Percentiles rank a stretch among this genome's conserved stretches.
These are phyloP conservation scores for Clarireedia monteithiana DNA, from an alignment of 2,329 filamentous ascomycete species.

Conservation along the genomic window DNA sequence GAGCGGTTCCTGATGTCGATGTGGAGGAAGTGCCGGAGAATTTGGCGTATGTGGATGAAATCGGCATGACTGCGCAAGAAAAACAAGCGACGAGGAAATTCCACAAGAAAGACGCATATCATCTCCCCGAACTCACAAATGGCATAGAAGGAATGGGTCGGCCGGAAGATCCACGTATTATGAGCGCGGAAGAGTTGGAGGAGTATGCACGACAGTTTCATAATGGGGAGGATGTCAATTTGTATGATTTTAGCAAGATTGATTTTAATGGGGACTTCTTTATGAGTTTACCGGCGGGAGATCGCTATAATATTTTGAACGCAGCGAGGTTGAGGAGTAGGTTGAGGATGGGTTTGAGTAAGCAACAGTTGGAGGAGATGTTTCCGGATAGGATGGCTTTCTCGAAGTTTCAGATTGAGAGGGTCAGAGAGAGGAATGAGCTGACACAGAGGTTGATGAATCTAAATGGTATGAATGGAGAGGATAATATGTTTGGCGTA, in stretches of 20 bases:
- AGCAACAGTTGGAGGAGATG: slow-evolving; percentile 93
- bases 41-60: slow-evolving; percentile 85
- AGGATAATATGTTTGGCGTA: slow-evolving; percentile 59
- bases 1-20: slow-evolving; percentile 45
- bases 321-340: slow-evolving; percentile 82
- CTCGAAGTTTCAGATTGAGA: slow-evolving; percentile 90
- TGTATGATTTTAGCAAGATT: slow-evolving; percentile 98
- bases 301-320: slow-evolving; percentile 96
- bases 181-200: slow-evolving; percentile 91
- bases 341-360: slow-evolving; percentile 90
- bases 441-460: slow-evolving; percentile 93
- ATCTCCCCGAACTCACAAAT: slow-evolving; percentile 76
- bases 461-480: slow-evolving; percentile 79
- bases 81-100: slow-evolving; percentile 69
- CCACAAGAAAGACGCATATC: slow-evolving; percentile 88
- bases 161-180: slow-evolving; percentile 87
- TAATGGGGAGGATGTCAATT: slow-evolving; percentile 78
- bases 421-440: slow-evolving; percentile 86
- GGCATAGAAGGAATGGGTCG: slow-evolving; percentile 80
- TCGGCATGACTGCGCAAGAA: slow-evolving; percentile 72
- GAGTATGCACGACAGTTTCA: slow-evolving; percentile 91
- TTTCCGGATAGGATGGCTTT: slow-evolving; percentile 98
- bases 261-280: slow-evolving; percentile 97
- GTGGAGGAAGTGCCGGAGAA: slow-evolving; percentile 60
- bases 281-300: slow-evolving; percentile 76